These are phyloP conservation scores for Glycine latifolia DNA, from an alignment of 306 rosid genomes.

Conservation along the genomic window DNA sequence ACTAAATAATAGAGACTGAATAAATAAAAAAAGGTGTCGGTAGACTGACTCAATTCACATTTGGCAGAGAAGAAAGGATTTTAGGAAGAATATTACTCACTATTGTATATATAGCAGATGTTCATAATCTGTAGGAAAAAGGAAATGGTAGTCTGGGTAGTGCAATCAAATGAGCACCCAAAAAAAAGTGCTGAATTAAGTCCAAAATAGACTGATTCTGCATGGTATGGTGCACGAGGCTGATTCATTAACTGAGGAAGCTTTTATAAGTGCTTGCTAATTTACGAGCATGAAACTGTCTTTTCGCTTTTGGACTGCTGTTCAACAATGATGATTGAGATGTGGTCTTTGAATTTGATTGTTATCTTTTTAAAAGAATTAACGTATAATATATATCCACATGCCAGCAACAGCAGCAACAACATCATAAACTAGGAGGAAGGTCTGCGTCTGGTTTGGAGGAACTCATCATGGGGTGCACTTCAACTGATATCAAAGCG, in stretches of 20 bases:
- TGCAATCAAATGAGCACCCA: constrained; percentile 31
- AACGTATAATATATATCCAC: constrained; percentile 29
- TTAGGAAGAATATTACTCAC: too few relatives aligned
- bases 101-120: neutral
- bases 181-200: neutral
- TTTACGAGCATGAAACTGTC: constrained; percentile 51
- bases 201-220: constrained; percentile 32
- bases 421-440: constrained; percentile 81
- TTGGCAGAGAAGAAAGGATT: too few relatives aligned
- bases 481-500: constrained; percentile 76
- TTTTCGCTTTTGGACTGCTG: constrained; percentile 50
- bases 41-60: neutral
- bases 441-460: constrained; percentile 97
- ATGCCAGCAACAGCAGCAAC: constrained; percentile 53
- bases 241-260: constrained; percentile 9
- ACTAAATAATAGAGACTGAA: neutral
- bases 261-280: constrained; percentile 41
- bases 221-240: constrained; percentile 34
- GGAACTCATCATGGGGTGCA: constrained; percentile 99
- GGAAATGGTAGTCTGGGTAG: neutral
- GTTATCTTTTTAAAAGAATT: constrained; percentile 32
- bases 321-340: constrained; percentile 58
- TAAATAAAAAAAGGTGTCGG: neutral
- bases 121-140: neutral
- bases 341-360: constrained; percentile 32